Percentiles rank a stretch among this genome's conserved stretches.
Evolutionary conservation across 495 filamentous ascomycete genomes (phyloP).

Genomic region (Talaromyces stipitatus): DNA sequence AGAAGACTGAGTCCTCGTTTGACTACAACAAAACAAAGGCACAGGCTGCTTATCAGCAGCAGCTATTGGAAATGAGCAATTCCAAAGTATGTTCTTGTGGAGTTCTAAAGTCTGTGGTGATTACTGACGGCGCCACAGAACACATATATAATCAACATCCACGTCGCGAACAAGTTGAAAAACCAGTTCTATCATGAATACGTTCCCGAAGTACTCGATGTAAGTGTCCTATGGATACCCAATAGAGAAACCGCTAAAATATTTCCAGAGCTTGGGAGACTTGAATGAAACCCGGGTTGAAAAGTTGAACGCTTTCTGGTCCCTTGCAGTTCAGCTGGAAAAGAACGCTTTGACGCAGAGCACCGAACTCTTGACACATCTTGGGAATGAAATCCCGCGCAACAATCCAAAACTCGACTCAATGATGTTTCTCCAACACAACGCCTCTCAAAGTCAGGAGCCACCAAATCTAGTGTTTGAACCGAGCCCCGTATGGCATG

Average conservation of each 20-base stretch:
- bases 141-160: conserved; percentile 89
- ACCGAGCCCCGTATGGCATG: conserved; percentile 94
- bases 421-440: conserved; percentile 95
- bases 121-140: conserved; percentile 48
- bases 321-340: conserved; percentile 71
- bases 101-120: conserved; percentile 1
- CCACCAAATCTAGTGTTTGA: conserved; percentile 81
- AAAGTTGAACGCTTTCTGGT: conserved; percentile 83
- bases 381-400: conserved; percentile 73
- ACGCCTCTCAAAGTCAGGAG: conserved; percentile 71
- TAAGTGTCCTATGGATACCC: conserved; percentile 29
- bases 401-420: conserved; percentile 87
- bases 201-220: conserved; percentile 87
- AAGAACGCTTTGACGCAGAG: conserved; percentile 61
- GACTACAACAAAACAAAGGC: conserved; percentile 81
- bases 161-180: conserved; percentile 93
- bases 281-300: conserved; percentile 80
- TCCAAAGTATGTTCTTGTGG: conserved; percentile 54
- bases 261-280: conserved; percentile 66
- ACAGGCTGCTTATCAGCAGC: conserved; percentile 80
- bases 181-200: conserved; percentile 96
- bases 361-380: conserved; percentile 57
- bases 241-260: conserved; percentile 5
- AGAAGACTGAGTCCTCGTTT: conserved; percentile 85
- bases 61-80: conserved; percentile 89